Conservation (phyloP, 2,329 filamentous ascomycete species). For the Camillea tinctor region DNA sequence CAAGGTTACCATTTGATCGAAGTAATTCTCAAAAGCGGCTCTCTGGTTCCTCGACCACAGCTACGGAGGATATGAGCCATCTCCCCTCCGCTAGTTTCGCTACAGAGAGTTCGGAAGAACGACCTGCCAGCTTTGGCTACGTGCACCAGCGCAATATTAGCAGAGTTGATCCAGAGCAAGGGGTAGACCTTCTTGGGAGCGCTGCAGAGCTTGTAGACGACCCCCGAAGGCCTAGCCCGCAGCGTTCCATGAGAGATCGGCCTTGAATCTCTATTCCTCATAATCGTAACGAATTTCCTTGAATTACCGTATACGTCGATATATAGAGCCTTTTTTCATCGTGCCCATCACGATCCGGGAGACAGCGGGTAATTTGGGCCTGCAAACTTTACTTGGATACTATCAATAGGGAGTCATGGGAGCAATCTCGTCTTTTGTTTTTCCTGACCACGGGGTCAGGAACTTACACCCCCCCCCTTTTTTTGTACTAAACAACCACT, state of each 20-base stretch:
- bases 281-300: conserved; percentile 26
- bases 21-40: conserved; percentile 51
- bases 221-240: conserved; percentile 28
- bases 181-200: conserved; percentile 49
- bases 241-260: conserved; percentile 5
- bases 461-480: conserved; percentile 6
- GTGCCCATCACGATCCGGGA: conserved; percentile 13
- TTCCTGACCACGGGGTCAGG: conserved; percentile 3
- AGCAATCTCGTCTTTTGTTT: conserved; percentile 14
- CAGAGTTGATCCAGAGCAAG: conserved; percentile 49
- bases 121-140: conserved; percentile 54
- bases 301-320: conserved; percentile 16
- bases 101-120: conserved; percentile 39
- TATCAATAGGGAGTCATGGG: conserved; percentile 21
- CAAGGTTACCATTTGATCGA: conserved; percentile 57
- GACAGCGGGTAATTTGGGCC: conserved; percentile 15
- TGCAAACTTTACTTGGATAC: conserved; percentile 6
- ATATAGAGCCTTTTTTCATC: conserved; percentile 14
- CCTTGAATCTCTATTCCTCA: conserved; percentile 6
- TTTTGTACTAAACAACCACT: neutral
- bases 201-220: conserved; percentile 57
- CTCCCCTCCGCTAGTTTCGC: conserved; percentile 31
- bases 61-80: conserved; percentile 46
- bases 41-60: conserved; percentile 51
- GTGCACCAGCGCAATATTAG: conserved; percentile 59